Percentiles rank a stretch among this genome's conserved stretches.
Evolutionary conservation across 164 flowering plant genomes (phyloP).

Genomic region (Berberis vulgaris): DNA sequence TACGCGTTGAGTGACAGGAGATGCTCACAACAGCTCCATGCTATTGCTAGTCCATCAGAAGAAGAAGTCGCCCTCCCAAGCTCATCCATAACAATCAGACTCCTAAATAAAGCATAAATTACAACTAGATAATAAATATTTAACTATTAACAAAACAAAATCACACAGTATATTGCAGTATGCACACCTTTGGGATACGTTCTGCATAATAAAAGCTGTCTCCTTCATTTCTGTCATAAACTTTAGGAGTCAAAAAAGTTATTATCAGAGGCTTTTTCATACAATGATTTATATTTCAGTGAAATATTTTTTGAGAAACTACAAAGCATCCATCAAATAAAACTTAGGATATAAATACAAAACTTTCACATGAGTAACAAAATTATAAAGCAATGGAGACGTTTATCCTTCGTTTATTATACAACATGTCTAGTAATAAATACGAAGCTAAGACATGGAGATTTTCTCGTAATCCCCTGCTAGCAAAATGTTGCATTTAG

Average conservation of each 20-base stretch:
- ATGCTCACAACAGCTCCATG: conserved; percentile 99
- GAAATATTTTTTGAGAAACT: background rate
- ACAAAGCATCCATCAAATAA: background rate
- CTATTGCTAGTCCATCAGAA: conserved; percentile 90
- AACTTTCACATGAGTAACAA: background rate
- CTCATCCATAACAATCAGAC: conserved; percentile 93
- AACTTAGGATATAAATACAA: background rate
- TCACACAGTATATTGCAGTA: background rate
- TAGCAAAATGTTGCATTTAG: too few species aligned
- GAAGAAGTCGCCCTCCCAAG: conserved; percentile 98
- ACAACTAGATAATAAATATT: background rate
- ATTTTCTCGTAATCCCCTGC: too few species aligned
- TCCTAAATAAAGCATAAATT: conserved; percentile 34
- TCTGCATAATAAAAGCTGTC: conserved; percentile 94
- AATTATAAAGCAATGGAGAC: too few species aligned
- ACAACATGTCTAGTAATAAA: too few species aligned
- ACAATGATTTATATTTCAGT: background rate
- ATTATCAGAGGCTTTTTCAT: background rate
- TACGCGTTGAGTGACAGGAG: conserved; percentile 83
- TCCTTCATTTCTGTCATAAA: conserved; percentile 99
- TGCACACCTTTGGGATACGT: conserved; percentile 63
- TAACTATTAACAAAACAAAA: background rate
- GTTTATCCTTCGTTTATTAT: too few species aligned
- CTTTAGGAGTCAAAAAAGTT: conserved; percentile 27
- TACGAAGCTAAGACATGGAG: too few species aligned